These are phyloP conservation scores for Paraphysoderma sedebokerense DNA, from an alignment of 371 early-diverging fungal species.

Conservation along the genomic window DNA sequence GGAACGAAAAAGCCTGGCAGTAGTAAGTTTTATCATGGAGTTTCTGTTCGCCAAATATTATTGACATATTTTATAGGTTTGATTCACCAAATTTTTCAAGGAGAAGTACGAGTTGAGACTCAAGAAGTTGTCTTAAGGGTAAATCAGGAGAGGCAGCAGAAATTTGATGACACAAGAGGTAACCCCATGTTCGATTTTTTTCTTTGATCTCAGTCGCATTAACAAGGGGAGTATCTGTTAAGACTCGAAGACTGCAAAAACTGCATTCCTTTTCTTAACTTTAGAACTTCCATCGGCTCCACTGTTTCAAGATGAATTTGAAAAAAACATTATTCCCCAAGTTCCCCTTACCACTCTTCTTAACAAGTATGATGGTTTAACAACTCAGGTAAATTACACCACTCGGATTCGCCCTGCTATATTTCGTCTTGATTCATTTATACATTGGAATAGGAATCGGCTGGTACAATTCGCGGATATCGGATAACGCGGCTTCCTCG, in stretches of 20 bases:
- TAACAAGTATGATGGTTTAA: slow-evolving; percentile 67
- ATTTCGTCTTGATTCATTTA: not conserved
- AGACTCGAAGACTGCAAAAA: slow-evolving; percentile 26
- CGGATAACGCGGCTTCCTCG: slow-evolving; percentile 57
- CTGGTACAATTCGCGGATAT: slow-evolving; percentile 44
- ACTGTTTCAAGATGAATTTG: slow-evolving; percentile 73
- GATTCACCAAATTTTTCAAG: slow-evolving; percentile 69
- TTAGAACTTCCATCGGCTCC: slow-evolving; percentile 88
- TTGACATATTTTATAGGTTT: slow-evolving; percentile 22
- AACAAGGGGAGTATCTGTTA: not conserved
- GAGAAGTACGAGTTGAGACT: slow-evolving; percentile 53
- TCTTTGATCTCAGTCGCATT: not conserved
- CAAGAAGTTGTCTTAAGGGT: slow-evolving; percentile 26
- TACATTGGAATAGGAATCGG: slow-evolving; percentile 29
- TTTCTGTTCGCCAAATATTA: not conserved
- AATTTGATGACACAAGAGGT: slow-evolving; percentile 26
- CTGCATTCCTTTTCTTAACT: slow-evolving; percentile 71
- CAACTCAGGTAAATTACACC: slow-evolving; percentile 36
- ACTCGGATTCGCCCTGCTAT: not conserved
- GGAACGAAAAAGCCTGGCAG: slow-evolving; percentile 51
- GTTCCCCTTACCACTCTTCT: slow-evolving; percentile 58
- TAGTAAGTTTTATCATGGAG: slow-evolving; percentile 21
- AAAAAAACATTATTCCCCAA: slow-evolving; percentile 86
- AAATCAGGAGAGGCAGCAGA: slow-evolving; percentile 11
- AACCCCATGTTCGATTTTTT: not conserved